Conservation (phyloP, 352 stramenopile species). For the Halophytophthora polymorphica region DNA sequence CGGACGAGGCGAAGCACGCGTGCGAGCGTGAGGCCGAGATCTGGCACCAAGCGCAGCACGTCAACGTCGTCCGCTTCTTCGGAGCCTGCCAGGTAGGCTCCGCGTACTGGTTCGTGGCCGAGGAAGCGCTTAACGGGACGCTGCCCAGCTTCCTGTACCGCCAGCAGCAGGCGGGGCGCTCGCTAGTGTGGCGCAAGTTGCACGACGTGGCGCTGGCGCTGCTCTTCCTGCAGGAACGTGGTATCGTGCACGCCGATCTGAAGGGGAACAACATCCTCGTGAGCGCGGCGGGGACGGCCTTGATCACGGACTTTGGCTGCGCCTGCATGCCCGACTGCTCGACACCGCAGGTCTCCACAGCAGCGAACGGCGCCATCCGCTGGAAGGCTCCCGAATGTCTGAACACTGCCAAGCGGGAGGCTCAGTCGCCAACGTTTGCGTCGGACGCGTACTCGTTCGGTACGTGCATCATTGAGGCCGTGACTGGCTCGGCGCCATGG, state of each 20-base stretch:
- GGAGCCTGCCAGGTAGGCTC: conserved; percentile 9
- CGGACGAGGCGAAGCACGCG: conserved; percentile 10
- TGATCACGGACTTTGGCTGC: conserved; percentile 24
- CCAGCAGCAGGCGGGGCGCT: neutral
- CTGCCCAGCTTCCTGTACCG: conserved; percentile 2
- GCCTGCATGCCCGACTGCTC: conserved; percentile 9
- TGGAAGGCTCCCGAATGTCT: conserved; percentile 8
- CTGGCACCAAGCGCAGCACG: conserved; percentile 8
- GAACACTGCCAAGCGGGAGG: neutral
- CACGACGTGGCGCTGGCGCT: conserved; percentile 14
- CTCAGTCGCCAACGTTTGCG: neutral
- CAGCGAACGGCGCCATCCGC: conserved; percentile 3
- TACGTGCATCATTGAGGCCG: conserved; percentile 9
- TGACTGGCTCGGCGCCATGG: conserved; percentile 2
- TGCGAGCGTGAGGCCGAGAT: conserved; percentile 20
- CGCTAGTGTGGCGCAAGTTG: conserved; percentile 12
- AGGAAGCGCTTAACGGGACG: conserved; percentile 5
- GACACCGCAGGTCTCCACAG: neutral
- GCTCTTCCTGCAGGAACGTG: conserved; percentile 14
- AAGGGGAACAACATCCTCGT: conserved; percentile 25
- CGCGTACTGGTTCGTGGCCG: conserved; percentile 17
- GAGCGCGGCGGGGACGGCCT: conserved; percentile 5
- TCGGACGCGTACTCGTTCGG: conserved; percentile 14
- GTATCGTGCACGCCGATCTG: conserved; percentile 15
- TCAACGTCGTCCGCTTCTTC: conserved; percentile 13